Conservation (phyloP, 179 eudicot species). For the Nepenthes alata region DNA sequence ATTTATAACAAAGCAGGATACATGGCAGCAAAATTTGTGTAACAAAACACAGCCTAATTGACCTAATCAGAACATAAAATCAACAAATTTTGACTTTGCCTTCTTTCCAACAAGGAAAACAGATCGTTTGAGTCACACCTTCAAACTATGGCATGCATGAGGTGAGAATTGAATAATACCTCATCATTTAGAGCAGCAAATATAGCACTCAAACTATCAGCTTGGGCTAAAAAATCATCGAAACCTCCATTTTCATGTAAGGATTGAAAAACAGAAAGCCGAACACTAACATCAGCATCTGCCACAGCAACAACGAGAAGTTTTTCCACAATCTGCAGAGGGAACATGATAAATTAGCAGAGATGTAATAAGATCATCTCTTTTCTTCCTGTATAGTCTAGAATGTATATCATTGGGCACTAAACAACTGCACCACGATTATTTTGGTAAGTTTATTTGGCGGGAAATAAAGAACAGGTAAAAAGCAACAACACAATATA, state of each 20-base stretch:
- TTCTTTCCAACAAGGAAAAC: not conserved
- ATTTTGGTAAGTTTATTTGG: too few relatives aligned
- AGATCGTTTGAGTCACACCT: not conserved
- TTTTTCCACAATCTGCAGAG: conserved; percentile 74
- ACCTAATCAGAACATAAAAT: too few relatives aligned
- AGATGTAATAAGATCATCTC: too few relatives aligned
- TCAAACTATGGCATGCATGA: too few relatives aligned
- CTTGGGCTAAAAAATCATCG: conserved; percentile 90
- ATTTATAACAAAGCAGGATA: too few relatives aligned
- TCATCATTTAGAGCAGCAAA: conserved; percentile 97
- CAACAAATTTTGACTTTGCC: not conserved
- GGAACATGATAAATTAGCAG: conserved; percentile 2
- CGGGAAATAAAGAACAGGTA: too few relatives aligned
- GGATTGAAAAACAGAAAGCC: conserved; percentile 69
- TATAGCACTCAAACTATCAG: conserved; percentile 90
- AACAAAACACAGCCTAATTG: too few relatives aligned
- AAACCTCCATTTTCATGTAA: conserved; percentile 77
- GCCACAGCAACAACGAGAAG: conserved; percentile 94
- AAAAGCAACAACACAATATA: too few relatives aligned
- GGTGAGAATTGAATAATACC: conserved; percentile 28
- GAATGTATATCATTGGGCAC: too few relatives aligned
- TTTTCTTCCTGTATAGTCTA: too few relatives aligned
- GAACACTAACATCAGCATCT: conserved; percentile 89
- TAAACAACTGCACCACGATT: not conserved
- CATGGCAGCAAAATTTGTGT: too few relatives aligned